Evolutionary conservation across 1,284 basidiomycete species (phyloP).

Genomic region (Phlebopus sp.): DNA sequence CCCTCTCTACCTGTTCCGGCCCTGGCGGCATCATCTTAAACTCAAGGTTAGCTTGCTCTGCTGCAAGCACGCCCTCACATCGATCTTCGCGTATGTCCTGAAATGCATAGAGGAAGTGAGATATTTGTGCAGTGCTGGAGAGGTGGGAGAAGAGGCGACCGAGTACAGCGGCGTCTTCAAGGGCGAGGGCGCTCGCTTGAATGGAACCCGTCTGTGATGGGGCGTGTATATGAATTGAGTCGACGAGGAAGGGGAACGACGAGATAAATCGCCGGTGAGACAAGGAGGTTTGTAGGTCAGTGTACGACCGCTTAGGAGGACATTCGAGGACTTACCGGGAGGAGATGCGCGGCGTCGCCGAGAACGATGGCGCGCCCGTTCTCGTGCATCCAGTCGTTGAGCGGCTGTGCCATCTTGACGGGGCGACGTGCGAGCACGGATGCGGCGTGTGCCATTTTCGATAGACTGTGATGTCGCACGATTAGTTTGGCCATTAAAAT

Average conservation of each 20-base stretch:
- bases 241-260: no score
- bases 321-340: constrained; percentile 39
- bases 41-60: constrained; percentile 38
- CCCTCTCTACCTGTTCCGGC: constrained; percentile 40
- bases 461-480: constrained; percentile 36
- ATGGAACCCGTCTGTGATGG: constrained; percentile 54
- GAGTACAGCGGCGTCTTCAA: constrained; percentile 58
- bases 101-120: constrained; percentile 47
- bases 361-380: constrained; percentile 43
- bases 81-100: constrained; percentile 49
- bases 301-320: constrained; percentile 1
- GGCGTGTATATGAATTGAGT: no score
- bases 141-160: constrained; percentile 58
- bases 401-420: constrained; percentile 34
- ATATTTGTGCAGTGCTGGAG: constrained; percentile 47
- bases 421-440: constrained; percentile 34
- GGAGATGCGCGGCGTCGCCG: constrained; percentile 52
- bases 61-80: constrained; percentile 35
- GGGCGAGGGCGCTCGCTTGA: constrained; percentile 47
- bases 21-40: constrained; percentile 41
- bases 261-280: no score
- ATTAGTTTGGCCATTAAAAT: no score
- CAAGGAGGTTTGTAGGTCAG: no score
- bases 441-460: constrained; percentile 40
- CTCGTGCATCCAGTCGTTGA: constrained; percentile 57